These are phyloP conservation scores for Letharia columbiana DNA, from an alignment of 495 filamentous ascomycete genomes.

Conservation along the genomic window DNA sequence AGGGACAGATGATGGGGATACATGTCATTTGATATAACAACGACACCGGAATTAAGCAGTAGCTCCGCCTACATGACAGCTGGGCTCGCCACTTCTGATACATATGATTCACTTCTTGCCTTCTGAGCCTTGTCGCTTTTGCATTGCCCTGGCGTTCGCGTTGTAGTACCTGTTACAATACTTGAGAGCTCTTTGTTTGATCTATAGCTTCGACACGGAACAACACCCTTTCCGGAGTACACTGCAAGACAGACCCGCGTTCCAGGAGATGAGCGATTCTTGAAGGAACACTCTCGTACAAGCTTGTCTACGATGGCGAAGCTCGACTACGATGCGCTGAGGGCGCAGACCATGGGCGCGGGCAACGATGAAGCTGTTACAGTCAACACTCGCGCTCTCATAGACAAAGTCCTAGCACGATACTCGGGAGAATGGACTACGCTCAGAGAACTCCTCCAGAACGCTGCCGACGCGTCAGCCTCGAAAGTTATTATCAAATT, in stretches of 20 bases:
- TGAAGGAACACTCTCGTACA: background rate
- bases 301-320: slow-evolving; percentile 43
- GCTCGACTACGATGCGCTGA: slow-evolving; percentile 74
- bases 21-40: background rate
- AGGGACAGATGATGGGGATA: background rate
- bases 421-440: slow-evolving; percentile 90
- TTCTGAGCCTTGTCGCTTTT: background rate
- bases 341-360: slow-evolving; percentile 75
- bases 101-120: background rate
- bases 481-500: slow-evolving; percentile 83
- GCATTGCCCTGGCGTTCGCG: slow-evolving; percentile 3
- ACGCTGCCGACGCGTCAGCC: slow-evolving; percentile 91
- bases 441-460: slow-evolving; percentile 91
- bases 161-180: background rate
- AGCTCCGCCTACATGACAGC: background rate
- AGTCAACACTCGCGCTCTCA: slow-evolving; percentile 90
- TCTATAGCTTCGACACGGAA: background rate
- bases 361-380: slow-evolving; percentile 96
- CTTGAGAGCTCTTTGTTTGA: background rate
- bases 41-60: background rate
- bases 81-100: background rate
- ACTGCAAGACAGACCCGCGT: background rate
- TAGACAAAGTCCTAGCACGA: slow-evolving; percentile 92
- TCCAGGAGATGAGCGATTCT: background rate
- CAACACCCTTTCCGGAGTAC: background rate